Conservation (phyloP, 495 filamentous ascomycete genomes). For the Schizothecium vesticola region DNA sequence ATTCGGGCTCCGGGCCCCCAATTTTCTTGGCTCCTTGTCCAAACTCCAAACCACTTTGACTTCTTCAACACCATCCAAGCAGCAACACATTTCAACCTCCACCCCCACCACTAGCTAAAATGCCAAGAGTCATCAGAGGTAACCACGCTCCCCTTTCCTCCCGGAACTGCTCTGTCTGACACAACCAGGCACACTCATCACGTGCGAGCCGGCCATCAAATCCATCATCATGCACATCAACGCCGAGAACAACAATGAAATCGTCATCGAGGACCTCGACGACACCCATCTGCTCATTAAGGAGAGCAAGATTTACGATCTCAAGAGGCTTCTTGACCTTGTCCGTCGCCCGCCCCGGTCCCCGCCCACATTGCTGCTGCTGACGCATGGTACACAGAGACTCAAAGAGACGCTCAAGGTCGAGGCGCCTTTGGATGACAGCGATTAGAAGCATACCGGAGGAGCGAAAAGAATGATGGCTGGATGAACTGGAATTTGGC, state of each 20-base stretch:
- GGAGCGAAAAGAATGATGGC: background rate
- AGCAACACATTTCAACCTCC: background rate
- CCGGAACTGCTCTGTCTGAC: too few species aligned
- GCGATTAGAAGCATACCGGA: slow-evolving; percentile 23
- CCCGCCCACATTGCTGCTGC: background rate
- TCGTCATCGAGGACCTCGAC: slow-evolving; percentile 65
- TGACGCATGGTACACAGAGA: slow-evolving; percentile 18
- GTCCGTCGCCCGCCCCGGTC: background rate
- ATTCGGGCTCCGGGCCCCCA: too few species aligned
- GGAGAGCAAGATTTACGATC: slow-evolving; percentile 57
- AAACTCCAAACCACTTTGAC: background rate
- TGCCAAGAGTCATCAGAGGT: slow-evolving; percentile 14
- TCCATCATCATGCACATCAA: slow-evolving; percentile 59
- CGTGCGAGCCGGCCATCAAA: slow-evolving; percentile 62
- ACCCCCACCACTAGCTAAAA: background rate
- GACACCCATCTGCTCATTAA: slow-evolving; percentile 69
- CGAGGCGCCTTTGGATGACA: slow-evolving; percentile 36
- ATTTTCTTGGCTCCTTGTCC: background rate
- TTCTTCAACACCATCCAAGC: background rate
- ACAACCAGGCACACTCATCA: slow-evolving; percentile 59
- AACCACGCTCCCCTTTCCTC: too few species aligned
- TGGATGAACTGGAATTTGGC: background rate
- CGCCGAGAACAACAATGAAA: slow-evolving; percentile 45
- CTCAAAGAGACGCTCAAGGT: slow-evolving; percentile 39
- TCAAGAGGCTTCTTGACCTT: slow-evolving; percentile 51